Base-by-base conservation (phyloP, 2,329 filamentous ascomycete species). In the Stagonosporopsis rhizophila region DNA sequence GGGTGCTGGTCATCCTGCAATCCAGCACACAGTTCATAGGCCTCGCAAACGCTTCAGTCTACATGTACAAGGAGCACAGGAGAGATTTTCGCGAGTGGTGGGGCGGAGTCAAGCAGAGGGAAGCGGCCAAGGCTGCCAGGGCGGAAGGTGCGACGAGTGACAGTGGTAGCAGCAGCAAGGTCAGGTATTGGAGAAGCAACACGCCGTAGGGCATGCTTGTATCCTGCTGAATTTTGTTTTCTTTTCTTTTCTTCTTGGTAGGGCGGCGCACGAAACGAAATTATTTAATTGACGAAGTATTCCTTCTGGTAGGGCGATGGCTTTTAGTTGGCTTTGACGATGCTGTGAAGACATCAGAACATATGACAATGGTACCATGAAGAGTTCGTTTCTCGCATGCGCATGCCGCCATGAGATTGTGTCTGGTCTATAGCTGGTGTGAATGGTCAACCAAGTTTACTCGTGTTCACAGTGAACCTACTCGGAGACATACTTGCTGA, bases 1-100 rank as follows among this genome's bases (percentile, higher is more conserved):
- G 49, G 2, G 44, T 41, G 5, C 28, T 69, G 20, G 34, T 44
- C 9, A 52, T 68, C 8, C 12, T 65, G 28, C 62, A 66, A 41
- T 57, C 56, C 27, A 61, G 54, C 1, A 68, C 66, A 17, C 66
- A 69, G 11, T 69, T 56, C 5, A 62, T 68, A 17, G 66, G 66
- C 1, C 19, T 67, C 1, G 65, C 65, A 0, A 69, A 69, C 19
- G 65, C 66, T 0, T 15, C 47, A 0, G 64, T 63, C 4, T 69
- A 69, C 34, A 30, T 61, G 6, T 67, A 58, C 6, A 66, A 64
- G 6, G 65, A 69, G 49, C 63, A 65, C 46, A 8, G 41, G 35
- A 25, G 47, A 9, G 52, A 64, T 28, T 12, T 50, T 4, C 20
- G 45, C 6, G 52, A 56, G 35, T 56, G 52, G 52, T 56, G 52